These are phyloP conservation scores for Syncephalastrum sp. DNA, from an alignment of 371 early-diverging fungal genomes.

Conservation along the genomic window DNA sequence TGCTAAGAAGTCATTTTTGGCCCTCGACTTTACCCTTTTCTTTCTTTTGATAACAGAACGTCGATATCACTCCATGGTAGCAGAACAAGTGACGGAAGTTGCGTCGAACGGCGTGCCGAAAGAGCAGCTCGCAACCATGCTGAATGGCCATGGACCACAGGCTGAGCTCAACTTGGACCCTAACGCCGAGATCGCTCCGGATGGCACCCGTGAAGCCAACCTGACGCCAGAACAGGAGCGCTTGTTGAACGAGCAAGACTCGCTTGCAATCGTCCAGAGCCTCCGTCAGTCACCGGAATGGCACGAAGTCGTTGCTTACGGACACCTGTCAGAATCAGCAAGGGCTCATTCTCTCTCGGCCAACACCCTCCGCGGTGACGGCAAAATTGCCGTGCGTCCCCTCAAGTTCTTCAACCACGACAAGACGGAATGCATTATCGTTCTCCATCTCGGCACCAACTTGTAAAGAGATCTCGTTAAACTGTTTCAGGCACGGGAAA, in stretches of 20 bases:
- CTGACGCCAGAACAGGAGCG: conserved; percentile 8
- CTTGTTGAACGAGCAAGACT: conserved; percentile 26
- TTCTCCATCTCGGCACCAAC: conserved; percentile 36
- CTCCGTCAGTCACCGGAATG: conserved; percentile 31
- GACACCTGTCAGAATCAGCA: conserved; percentile 34
- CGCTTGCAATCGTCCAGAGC: conserved; percentile 19
- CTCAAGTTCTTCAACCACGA: conserved; percentile 41
- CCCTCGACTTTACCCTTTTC: too few species aligned
- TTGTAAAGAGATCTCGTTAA: conserved; percentile 18
- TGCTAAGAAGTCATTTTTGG: too few species aligned
- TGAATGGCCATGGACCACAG: conserved; percentile 10
- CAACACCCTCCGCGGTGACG: conserved; percentile 49
- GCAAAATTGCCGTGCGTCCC: conserved; percentile 43
- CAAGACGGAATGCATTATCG: conserved; percentile 39
- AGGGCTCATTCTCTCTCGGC: conserved; percentile 51
- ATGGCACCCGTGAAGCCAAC: not conserved
- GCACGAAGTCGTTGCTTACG: conserved; percentile 44
- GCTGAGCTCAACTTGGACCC: conserved; percentile 1
- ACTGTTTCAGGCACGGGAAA: not conserved
- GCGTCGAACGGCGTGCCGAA: too few species aligned
- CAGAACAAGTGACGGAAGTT: too few species aligned
- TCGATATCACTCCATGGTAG: too few species aligned
- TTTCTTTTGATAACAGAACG: too few species aligned
- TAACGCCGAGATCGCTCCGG: conserved; percentile 3
- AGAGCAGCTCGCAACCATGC: too few species aligned